Evolutionary conservation across 345 rosid genomes (phyloP), one percentile per base, ranked within the genome.

Genomic region (Pistacia integerrima): DNA sequence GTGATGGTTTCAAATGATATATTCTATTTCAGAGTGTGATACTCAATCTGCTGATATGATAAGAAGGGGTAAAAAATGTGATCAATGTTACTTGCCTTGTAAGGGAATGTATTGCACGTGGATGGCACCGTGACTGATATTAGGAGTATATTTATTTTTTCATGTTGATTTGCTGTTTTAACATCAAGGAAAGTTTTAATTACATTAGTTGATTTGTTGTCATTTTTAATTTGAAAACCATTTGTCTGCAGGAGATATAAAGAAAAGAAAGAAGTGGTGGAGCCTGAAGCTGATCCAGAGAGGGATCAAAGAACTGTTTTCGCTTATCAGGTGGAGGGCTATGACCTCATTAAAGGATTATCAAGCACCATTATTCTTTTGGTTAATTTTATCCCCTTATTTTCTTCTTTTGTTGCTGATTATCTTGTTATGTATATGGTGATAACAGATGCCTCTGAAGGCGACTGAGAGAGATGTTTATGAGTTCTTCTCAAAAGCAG

Each of bases 271-370:
- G 97, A 94, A 67, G 79, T 74, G 2, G 79, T 79, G 71, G 97
- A 93, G 82, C 92, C 94, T 75, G 98, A 92, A 84, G 91, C 89
- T 56, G 98, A 94, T 84, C 98, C 98, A 2, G 98, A 94, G 85
- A 92, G 98, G 82, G 98, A 94, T 81, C 98, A 92, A 80, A 87
- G 97, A 85, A 92, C 98, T 12, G 98, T 94, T 81, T 94, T 94
- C 86, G 98, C 97, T 18, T 94, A 94, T 77, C 98, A 92, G 97
- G 98, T 92, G 67, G 25, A 56, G 77, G 55, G 8, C 74, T 28
- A 30, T 51, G 48, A 25, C 61, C 2, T 51, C 75, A 52, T 62
- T 28, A 11, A 35, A 33, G 65, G 55, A 57, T 41, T 77, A 13
- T 54, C 33, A 33, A 49, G 33, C 17, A 33, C 46, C 17, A 14